Evolutionary conservation across 2,329 filamentous ascomycete species (phyloP).

Genomic region (Neopestalotiopsis clavispora): DNA sequence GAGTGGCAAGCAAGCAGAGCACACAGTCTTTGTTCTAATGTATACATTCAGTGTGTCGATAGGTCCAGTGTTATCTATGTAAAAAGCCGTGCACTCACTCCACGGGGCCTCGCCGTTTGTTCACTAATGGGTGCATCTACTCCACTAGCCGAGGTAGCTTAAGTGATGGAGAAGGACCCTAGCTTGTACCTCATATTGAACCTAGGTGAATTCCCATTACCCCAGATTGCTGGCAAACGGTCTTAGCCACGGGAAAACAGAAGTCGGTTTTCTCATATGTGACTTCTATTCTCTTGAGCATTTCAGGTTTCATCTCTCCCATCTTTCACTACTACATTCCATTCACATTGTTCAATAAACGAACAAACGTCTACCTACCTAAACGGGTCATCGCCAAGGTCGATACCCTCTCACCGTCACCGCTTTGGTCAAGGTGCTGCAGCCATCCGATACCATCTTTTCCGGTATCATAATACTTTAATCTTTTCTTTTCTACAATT

Average conservation of each 20-base stretch:
- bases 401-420: neutral
- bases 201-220: neutral
- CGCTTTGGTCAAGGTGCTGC: neutral
- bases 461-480: neutral
- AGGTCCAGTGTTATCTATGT: neutral
- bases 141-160: conserved; percentile 6
- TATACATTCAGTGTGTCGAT: neutral
- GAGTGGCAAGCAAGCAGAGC: too few relatives aligned
- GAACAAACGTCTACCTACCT: too few relatives aligned
- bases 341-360: too few relatives aligned
- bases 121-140: neutral
- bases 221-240: neutral
- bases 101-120: neutral
- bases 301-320: too few relatives aligned
- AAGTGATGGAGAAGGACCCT: neutral
- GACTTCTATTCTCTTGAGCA: neutral
- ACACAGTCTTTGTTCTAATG: neutral
- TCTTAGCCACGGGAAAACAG: too few relatives aligned
- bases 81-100: neutral
- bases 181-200: neutral
- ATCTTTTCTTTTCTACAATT: neutral
- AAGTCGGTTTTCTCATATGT: too few relatives aligned
- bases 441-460: neutral
- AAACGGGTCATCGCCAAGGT: neutral
- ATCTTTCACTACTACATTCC: too few relatives aligned